Base-by-base conservation (phyloP, 2,329 filamentous ascomycete genomes). In the Fusarium gaditjirri region DNA sequence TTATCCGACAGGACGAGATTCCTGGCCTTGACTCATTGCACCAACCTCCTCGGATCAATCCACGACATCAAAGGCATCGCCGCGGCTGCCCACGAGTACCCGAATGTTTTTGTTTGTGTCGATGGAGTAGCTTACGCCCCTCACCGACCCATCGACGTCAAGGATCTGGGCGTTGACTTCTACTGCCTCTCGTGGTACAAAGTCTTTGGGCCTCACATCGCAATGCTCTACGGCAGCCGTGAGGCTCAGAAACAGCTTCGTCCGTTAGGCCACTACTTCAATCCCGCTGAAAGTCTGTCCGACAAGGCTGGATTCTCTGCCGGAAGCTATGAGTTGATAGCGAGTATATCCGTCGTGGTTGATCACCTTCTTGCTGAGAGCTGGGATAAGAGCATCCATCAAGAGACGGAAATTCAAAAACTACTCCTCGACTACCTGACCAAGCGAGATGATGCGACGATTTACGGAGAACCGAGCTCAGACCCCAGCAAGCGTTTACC, bases 141-240 rank as follows among this genome's bases (percentile, higher is more conserved):
- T 1, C 93, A 95, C 79, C 85, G 92, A 8, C 84, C 84, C 12
- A 81, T 95, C 16, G 91, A 95, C 78, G 91, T 95, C 8, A 85
- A 88, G 70, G 88, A 83, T 1, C 84, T 94, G 1, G 92, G 87
- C 2, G 91, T 92, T 0, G 93, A 95, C 77, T 91, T 94, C 73
- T 95, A 95, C 79, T 82, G 86, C n/a, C 94, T 95, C 77, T 91
- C 87, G 1, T 95, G 92, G 93, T 95, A 95, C 82, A 95, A 95
- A 79, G 89, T 94, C 4, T 95, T 92, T 77, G 93, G 93, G 0
- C 93, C 93, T 2, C 93, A 95, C 73, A 85, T 94, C 3, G 86
- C 92, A 0, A 87, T 91, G 70, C 83, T 95, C 3, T 95, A 94
- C 77, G 91, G 88, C 9, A 88, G 88, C 29, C 83, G 83, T 8